Conservation (phyloP, 352 stramenopile genomes). For the Nothophytophthora sp. region DNA sequence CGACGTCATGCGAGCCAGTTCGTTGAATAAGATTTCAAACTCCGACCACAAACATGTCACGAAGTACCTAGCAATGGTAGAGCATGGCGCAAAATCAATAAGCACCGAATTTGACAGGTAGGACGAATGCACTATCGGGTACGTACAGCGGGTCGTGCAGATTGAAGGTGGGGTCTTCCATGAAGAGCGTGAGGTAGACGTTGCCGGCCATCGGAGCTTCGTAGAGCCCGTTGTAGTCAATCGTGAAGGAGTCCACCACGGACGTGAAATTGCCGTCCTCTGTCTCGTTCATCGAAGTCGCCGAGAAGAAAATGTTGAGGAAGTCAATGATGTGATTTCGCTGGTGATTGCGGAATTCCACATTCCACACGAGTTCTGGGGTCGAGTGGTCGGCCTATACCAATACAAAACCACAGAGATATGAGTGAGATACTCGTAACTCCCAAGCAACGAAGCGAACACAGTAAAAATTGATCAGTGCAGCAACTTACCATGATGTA, state of each 20-base stretch:
- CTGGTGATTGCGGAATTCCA: conserved; percentile 83
- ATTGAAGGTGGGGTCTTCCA: conserved; percentile 93
- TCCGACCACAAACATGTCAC: conserved; percentile 78
- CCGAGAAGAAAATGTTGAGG: conserved; percentile 78
- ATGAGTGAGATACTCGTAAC: conserved; percentile 2
- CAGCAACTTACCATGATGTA: conserved; percentile 52
- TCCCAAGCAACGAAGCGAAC: background rate
- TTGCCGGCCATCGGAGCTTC: conserved; percentile 76
- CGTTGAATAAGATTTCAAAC: conserved; percentile 71
- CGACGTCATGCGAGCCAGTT: conserved; percentile 69
- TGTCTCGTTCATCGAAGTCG: conserved; percentile 43
- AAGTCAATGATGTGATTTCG: conserved; percentile 69
- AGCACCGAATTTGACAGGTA: too few relatives aligned
- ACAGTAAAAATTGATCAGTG: too few relatives aligned
- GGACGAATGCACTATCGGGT: too few relatives aligned
- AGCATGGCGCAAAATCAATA: background rate
- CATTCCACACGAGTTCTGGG: conserved; percentile 95
- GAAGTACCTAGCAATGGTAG: conserved; percentile 53
- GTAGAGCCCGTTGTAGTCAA: conserved; percentile 80
- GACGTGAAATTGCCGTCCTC: conserved; percentile 38
- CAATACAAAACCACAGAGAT: conserved; percentile 7
- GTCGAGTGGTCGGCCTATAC: conserved; percentile 90
- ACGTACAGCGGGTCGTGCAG: conserved; percentile 91
- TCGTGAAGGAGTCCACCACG: conserved; percentile 55
- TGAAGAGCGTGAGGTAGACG: conserved; percentile 92